These are phyloP conservation scores for Sarcomyxa edulis DNA, from an alignment of 768 basidiomycete genomes.

Conservation along the genomic window DNA sequence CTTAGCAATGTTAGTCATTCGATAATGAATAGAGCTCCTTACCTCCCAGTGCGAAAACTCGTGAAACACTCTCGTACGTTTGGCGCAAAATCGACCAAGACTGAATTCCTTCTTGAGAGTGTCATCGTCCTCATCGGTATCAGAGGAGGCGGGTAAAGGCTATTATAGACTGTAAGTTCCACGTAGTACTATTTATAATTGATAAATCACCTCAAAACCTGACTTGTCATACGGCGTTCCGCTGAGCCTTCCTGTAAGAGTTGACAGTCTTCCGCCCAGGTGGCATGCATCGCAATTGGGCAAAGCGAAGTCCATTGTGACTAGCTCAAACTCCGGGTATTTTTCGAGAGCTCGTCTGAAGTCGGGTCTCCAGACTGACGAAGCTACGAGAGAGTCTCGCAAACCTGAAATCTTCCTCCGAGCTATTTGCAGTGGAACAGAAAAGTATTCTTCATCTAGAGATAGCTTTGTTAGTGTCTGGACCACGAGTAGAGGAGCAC, in stretches of 20 bases:
- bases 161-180: conserved; percentile 3
- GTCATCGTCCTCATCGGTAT: conserved; percentile 14
- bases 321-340: conserved; percentile 60
- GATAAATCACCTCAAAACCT: conserved; percentile 54
- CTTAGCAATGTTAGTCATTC: not conserved
- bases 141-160: conserved; percentile 5
- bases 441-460: conserved; percentile 65
- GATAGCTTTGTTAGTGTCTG: not conserved
- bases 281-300: conserved; percentile 82
- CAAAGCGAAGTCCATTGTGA: conserved; percentile 46
- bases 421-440: conserved; percentile 59
- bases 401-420: conserved; percentile 67
- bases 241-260: conserved; percentile 50
- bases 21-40: conserved; percentile 19
- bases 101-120: conserved; percentile 37
- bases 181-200: conserved; percentile 6
- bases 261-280: conserved; percentile 66
- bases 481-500: too few species aligned
- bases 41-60: conserved; percentile 84
- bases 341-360: conserved; percentile 62
- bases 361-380: conserved; percentile 76
- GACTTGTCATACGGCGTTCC: conserved; percentile 68
- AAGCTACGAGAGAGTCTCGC: conserved; percentile 71
- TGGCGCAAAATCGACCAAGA: conserved; percentile 78
- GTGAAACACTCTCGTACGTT: conserved; percentile 63